These are phyloP conservation scores for Rhizoclosmatium sp. DNA, from an alignment of 192 early-diverging fungal species.

Conservation along the genomic window DNA sequence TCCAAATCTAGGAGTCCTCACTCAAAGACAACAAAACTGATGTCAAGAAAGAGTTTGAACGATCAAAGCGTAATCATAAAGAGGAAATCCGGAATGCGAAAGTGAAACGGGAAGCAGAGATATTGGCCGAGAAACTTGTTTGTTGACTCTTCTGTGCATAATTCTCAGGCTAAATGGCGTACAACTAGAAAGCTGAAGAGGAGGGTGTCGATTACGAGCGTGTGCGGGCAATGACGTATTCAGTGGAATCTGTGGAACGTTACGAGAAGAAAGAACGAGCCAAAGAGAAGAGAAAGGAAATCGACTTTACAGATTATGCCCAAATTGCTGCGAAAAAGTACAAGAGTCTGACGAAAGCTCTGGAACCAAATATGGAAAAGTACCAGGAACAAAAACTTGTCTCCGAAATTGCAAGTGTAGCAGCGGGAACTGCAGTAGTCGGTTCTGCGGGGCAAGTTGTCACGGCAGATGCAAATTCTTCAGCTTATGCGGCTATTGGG, in stretches of 20 bases:
- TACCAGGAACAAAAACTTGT: constrained; percentile 75
- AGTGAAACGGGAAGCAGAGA: constrained; percentile 75
- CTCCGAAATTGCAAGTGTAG: constrained; percentile 44
- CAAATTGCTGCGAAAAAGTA: constrained; percentile 93
- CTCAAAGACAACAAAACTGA: constrained; percentile 71
- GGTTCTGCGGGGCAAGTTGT: background rate
- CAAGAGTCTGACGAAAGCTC: constrained; percentile 72
- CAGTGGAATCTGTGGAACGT: constrained; percentile 82
- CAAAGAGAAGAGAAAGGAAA: constrained; percentile 69
- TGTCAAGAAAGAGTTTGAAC: constrained; percentile 77
- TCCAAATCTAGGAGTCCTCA: constrained; percentile 24
- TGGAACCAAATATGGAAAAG: constrained; percentile 83
- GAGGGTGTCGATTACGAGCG: constrained; percentile 87
- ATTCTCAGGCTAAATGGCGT: background rate
- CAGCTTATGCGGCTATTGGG: constrained; percentile 66
- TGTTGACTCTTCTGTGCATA: background rate
- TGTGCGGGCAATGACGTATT: constrained; percentile 81
- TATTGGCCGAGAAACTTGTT: constrained; percentile 63
- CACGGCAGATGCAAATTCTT: constrained; percentile 64
- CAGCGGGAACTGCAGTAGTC: constrained; percentile 46
- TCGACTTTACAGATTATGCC: constrained; percentile 85
- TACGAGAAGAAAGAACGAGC: constrained; percentile 85
- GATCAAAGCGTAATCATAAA: constrained; percentile 70
- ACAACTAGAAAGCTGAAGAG: constrained; percentile 58
- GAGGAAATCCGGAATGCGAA: constrained; percentile 68